These are phyloP conservation scores for Hanseniaspora valbyensis DNA, from an alignment of 805 yeast genomes.

Conservation along the genomic window DNA sequence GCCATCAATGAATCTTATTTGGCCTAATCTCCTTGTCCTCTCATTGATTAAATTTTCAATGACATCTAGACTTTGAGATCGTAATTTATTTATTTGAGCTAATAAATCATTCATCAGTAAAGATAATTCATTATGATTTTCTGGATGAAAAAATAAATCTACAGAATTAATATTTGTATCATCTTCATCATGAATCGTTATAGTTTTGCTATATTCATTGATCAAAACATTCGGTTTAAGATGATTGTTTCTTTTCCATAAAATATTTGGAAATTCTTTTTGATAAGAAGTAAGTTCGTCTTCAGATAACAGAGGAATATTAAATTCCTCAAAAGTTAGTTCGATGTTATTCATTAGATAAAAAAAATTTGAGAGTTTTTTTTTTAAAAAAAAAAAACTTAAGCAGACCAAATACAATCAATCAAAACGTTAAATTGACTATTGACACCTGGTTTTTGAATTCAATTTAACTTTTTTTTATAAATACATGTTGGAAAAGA, in stretches of 20 bases:
- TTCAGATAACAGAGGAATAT: not conserved
- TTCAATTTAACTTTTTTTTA: no score
- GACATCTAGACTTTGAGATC: not conserved
- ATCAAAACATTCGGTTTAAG: slow-evolving; percentile 4
- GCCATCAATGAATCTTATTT: slow-evolving; percentile 7
- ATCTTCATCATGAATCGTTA: slow-evolving; percentile 5
- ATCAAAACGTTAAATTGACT: no score
- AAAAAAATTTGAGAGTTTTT: no score
- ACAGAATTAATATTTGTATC: not conserved
- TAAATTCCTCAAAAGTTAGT: not conserved
- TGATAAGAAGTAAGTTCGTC: not conserved
- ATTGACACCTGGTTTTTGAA: no score
- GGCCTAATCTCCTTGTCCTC: slow-evolving; percentile 1
- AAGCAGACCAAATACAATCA: no score
- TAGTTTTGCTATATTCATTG: slow-evolving; percentile 11
- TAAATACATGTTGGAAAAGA: no score
- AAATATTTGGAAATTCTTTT: not conserved
- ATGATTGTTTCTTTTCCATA: slow-evolving; percentile 8
- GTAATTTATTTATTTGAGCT: not conserved
- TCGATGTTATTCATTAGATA: not conserved
- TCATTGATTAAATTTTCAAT: slow-evolving; percentile 3
- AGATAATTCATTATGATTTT: not conserved
- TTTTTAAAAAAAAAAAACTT: no score
- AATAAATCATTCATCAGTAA: not conserved
- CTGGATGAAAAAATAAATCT: slow-evolving; percentile 5